These are phyloP conservation scores for Moesziomyces aphidis DNA, from an alignment of 1,284 basidiomycete genomes.

Conservation along the genomic window DNA sequence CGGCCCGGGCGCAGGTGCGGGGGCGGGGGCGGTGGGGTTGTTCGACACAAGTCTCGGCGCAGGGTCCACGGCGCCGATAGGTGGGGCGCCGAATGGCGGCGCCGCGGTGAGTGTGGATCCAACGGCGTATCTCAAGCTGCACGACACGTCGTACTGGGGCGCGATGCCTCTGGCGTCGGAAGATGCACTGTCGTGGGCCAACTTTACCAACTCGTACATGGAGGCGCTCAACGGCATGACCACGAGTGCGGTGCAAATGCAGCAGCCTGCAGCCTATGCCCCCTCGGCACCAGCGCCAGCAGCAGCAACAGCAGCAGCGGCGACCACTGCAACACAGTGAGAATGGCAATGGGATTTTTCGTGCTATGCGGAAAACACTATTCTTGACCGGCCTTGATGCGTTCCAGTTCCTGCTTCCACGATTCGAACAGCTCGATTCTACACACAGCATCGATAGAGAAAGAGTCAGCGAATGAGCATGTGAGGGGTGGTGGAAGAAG, in stretches of 20 bases:
- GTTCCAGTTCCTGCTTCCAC: slow-evolving; percentile 56
- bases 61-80: not conserved
- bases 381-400: slow-evolving; percentile 51
- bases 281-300: not conserved
- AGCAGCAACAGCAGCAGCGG: not conserved
- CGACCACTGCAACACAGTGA: slow-evolving; percentile 2
- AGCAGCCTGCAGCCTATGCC: too few relatives aligned
- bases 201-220: slow-evolving; percentile 47
- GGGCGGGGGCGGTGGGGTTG: not conserved
- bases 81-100: not conserved
- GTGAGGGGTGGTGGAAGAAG: too few relatives aligned
- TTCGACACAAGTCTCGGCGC: not conserved
- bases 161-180: slow-evolving; percentile 48
- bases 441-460: too few relatives aligned
- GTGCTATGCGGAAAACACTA: slow-evolving; percentile 6
- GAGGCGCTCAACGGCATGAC: slow-evolving; percentile 49
- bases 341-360: not conserved
- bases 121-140: slow-evolving; percentile 41
- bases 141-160: slow-evolving; percentile 53
- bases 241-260: not conserved
- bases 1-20: not conserved
- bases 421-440: slow-evolving; percentile 50
- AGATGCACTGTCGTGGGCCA: slow-evolving; percentile 46
- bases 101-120: slow-evolving; percentile 18
- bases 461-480: not conserved